phyloP scores from a whole-genome alignment of 805 yeast genomes.

The Candida nonsorbophila region DNA sequence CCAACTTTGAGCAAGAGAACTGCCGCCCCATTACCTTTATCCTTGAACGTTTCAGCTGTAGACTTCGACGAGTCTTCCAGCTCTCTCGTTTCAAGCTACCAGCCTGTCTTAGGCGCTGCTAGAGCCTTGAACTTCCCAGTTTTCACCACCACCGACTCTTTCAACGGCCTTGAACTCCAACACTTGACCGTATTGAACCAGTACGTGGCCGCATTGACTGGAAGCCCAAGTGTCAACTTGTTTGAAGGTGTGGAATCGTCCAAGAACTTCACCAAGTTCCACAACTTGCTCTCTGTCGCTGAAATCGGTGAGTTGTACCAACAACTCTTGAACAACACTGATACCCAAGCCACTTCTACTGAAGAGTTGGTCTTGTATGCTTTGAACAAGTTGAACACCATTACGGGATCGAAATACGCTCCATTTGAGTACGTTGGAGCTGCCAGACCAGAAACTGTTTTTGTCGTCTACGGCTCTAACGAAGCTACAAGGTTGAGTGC shows the following conservation, averaged over 20 bases:
- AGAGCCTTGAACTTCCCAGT: constrained; percentile 61
- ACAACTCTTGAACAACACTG: constrained; percentile 23
- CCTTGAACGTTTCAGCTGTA: constrained; percentile 71
- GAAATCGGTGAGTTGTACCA: constrained; percentile 35
- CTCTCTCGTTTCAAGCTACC: constrained; percentile 58
- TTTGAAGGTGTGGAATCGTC: constrained; percentile 75
- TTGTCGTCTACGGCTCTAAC: constrained; percentile 73
- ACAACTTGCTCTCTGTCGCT: constrained; percentile 39
- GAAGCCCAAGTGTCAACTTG: constrained; percentile 60
- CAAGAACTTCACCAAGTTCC: constrained; percentile 44
- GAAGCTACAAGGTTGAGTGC: constrained; percentile 53
- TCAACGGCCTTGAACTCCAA: constrained; percentile 55
- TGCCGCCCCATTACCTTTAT: constrained; percentile 46
- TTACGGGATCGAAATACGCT: constrained; percentile 48
- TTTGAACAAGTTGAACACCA: constrained; percentile 45
- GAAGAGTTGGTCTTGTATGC: constrained; percentile 41
- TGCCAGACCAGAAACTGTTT: constrained; percentile 60
- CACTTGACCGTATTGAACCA: constrained; percentile 60
- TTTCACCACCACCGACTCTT: constrained; percentile 54
- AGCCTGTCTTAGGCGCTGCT: constrained; percentile 57
- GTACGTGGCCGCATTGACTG: constrained; percentile 46
- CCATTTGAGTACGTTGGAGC: constrained; percentile 72
- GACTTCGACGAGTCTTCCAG: constrained; percentile 55
- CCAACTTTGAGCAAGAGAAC: constrained; percentile 42
- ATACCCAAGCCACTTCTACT: constrained; percentile 18